A percentile compares a stretch with the other conserved stretches of the same genome.
Evolutionary conservation across 23 red algal species (phyloP).

Genomic region (Gracilaria gracilis): DNA sequence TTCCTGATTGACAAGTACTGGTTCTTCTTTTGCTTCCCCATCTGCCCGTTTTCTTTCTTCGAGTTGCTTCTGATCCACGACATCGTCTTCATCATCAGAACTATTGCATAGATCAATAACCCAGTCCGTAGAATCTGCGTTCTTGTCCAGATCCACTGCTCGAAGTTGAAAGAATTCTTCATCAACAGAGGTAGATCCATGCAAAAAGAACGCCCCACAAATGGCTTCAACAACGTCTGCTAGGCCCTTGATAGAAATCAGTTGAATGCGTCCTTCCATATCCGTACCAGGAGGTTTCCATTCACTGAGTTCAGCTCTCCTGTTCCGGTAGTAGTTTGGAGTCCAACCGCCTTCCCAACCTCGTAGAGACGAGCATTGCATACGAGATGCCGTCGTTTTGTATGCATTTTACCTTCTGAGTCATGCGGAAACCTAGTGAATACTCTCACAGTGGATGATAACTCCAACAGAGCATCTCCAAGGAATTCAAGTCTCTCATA

Average conservation of each 20-base stretch:
- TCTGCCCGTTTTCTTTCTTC: neutral
- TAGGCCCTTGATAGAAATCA: slow-evolving; percentile 54
- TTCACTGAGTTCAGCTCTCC: neutral
- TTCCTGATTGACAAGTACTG: neutral
- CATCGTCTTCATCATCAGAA: slow-evolving; percentile 24
- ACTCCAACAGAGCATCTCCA: slow-evolving; percentile 68
- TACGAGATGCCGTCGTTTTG: slow-evolving; percentile 10
- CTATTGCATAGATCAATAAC: slow-evolving; percentile 28
- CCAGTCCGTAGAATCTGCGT: neutral
- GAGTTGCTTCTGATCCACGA: neutral
- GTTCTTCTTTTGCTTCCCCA: slow-evolving; percentile 30
- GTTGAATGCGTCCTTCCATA: slow-evolving; percentile 24
- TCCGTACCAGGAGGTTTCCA: slow-evolving; percentile 68
- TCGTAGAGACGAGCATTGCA: slow-evolving; percentile 44
- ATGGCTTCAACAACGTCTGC: slow-evolving; percentile 77
- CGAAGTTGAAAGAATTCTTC: neutral
- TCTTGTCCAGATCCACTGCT: neutral
- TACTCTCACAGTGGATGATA: slow-evolving; percentile 53
- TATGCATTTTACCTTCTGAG: slow-evolving; percentile 62
- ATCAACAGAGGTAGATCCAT: slow-evolving; percentile 24
- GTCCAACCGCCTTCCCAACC: slow-evolving; percentile 13
- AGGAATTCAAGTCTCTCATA: slow-evolving; percentile 79
- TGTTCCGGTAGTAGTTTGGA: slow-evolving; percentile 57
- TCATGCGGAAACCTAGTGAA: slow-evolving; percentile 57
- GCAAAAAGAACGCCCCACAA: slow-evolving; percentile 67